A percentile compares a stretch with the other conserved stretches of the same genome.
Evolutionary conservation across 2,329 filamentous ascomycete species (phyloP).

Genomic region (Alternaria sp.): DNA sequence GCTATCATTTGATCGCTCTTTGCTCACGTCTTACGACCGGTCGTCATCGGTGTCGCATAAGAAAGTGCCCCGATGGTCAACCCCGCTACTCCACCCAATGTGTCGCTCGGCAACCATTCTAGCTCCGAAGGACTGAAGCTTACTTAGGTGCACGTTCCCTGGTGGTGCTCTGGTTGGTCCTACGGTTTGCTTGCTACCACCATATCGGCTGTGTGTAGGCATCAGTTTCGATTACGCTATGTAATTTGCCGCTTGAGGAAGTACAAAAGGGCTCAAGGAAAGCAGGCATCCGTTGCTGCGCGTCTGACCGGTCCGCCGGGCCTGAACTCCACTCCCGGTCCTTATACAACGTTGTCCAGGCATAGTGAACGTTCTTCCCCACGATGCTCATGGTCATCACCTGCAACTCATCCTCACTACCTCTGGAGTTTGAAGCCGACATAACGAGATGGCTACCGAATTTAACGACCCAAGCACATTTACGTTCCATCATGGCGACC

Average conservation of each 20-base stretch:
- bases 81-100: background rate
- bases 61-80: background rate
- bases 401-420: background rate
- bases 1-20: background rate
- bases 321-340: conserved; percentile 1
- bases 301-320: background rate
- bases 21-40: background rate
- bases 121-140: background rate
- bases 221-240: background rate
- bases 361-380: background rate
- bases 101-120: background rate
- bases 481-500: conserved; percentile 24
- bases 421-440: background rate
- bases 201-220: background rate
- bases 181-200: background rate
- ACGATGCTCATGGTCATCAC: background rate
- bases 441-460: background rate
- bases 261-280: background rate
- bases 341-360: background rate
- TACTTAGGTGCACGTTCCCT: background rate
- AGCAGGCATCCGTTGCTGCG: background rate
- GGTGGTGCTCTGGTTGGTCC: background rate
- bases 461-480: conserved; percentile 14
- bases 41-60: background rate
- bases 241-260: background rate